phyloP scores from a whole-genome alignment of 805 yeast species.

The Metschnikowia rubicola region DNA sequence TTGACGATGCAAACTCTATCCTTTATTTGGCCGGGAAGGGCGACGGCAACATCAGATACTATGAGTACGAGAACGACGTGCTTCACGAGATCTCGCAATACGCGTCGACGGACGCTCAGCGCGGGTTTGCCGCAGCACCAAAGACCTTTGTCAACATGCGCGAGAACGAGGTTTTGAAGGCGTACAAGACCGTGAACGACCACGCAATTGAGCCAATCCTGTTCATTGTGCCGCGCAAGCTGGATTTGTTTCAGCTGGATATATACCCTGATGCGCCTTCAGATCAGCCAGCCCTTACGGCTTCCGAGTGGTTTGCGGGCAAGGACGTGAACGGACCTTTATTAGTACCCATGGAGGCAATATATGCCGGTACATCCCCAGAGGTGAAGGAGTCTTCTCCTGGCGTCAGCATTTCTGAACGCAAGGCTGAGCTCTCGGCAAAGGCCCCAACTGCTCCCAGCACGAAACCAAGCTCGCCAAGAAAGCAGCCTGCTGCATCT shows the following conservation, averaged over 20 bases:
- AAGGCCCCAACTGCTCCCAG: conserved; percentile 1
- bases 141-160: conserved; percentile 72
- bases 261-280: conserved; percentile 92
- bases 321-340: conserved; percentile 81
- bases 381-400: conserved; percentile 40
- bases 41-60: conserved; percentile 95
- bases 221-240: conserved; percentile 88
- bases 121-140: conserved; percentile 92
- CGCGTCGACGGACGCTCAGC: conserved; percentile 86
- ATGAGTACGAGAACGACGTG: conserved; percentile 75
- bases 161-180: conserved; percentile 79
- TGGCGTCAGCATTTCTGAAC: conserved; percentile 27
- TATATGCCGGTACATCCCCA: conserved; percentile 74
- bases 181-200: conserved; percentile 87
- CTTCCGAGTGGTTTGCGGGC: conserved; percentile 78
- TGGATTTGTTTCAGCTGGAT: conserved; percentile 89
- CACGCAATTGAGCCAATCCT: conserved; percentile 83
- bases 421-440: conserved; percentile 9
- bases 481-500: background rate
- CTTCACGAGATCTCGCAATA: conserved; percentile 84
- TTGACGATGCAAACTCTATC: conserved; percentile 74
- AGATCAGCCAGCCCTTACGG: conserved; percentile 68
- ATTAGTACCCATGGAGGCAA: conserved; percentile 66
- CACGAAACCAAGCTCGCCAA: conserved; percentile 1
- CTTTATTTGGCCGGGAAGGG: conserved; percentile 95